phyloP scores from a whole-genome alignment of 225 moss, liverwort and hornwort genomes.

The Sphagnum tenellum region DNA sequence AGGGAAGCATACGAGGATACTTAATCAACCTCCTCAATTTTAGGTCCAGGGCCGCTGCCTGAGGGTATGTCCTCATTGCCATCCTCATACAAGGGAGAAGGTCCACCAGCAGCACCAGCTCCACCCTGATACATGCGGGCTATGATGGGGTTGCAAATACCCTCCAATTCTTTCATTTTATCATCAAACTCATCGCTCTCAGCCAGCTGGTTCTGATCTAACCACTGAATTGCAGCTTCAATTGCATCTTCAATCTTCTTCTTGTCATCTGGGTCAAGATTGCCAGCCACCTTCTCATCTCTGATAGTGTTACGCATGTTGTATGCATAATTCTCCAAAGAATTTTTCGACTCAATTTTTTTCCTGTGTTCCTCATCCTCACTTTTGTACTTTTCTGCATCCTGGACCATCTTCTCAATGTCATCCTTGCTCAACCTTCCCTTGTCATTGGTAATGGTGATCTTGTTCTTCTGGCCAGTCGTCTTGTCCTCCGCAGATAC shows the following conservation, averaged over 20 bases:
- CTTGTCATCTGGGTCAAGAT: slow-evolving; percentile 1
- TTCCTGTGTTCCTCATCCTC: slow-evolving; percentile 7
- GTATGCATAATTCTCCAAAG: slow-evolving; percentile 6
- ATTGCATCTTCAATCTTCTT: slow-evolving; percentile 35
- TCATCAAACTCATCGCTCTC: slow-evolving; percentile 57
- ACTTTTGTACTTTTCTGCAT: slow-evolving; percentile 9
- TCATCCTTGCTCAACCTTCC: slow-evolving; percentile 5
- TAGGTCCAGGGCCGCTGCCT: slow-evolving; percentile 19
- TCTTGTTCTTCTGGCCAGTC: slow-evolving; percentile 21
- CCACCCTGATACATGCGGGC: slow-evolving; percentile 67
- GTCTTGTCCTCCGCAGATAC: slow-evolving; percentile 43
- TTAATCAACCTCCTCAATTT: slow-evolving; percentile 37
- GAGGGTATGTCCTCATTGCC: slow-evolving; percentile 17
- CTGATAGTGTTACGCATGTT: slow-evolving; percentile 13
- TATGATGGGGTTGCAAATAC: slow-evolving; percentile 45
- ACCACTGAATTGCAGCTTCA: slow-evolving; percentile 46
- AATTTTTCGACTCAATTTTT: slow-evolving; percentile 2
- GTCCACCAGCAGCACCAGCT: slow-evolving; percentile 28
- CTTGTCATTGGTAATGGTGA: slow-evolving; percentile 9
- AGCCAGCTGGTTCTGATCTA: slow-evolving; percentile 52
- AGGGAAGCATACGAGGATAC: neutral
- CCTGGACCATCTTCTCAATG: slow-evolving; percentile 13
- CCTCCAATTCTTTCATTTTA: slow-evolving; percentile 26
- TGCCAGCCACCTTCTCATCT: slow-evolving; percentile 5
- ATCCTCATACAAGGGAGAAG: slow-evolving; percentile 22